Evolutionary conservation across 257 asterid species (phyloP).

Genomic region (Scutellaria baicalensis): DNA sequence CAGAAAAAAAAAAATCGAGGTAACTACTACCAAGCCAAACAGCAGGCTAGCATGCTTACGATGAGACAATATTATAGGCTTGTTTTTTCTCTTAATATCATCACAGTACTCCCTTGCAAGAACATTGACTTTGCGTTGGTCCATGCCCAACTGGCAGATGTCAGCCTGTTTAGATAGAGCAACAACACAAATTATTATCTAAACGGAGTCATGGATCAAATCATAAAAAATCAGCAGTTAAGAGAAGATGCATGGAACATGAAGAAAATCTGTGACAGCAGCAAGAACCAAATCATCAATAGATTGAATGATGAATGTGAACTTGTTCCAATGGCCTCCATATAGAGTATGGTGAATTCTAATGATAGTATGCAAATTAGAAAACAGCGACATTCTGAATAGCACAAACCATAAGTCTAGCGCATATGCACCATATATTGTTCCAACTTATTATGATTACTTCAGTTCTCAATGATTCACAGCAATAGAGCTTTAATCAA

Average conservation of each 20-base stretch:
- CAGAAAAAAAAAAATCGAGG: background rate
- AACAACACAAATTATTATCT: background rate
- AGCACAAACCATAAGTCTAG: no score
- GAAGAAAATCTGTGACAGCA: background rate
- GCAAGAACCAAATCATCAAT: background rate
- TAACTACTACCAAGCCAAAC: conserved; percentile 3
- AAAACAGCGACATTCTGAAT: no score
- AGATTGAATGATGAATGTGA: background rate
- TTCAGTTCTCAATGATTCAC: background rate
- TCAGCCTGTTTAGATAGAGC: conserved; percentile 52
- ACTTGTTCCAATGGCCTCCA: no score
- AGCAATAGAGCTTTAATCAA: background rate
- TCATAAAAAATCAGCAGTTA: background rate
- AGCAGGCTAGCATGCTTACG: conserved; percentile 31
- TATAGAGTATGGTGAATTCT: no score
- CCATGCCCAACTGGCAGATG: conserved; percentile 89
- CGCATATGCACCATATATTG: no score
- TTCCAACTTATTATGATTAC: background rate
- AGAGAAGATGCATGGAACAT: background rate
- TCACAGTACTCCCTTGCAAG: conserved; percentile 90
- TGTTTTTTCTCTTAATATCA: conserved; percentile 73
- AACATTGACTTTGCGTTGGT: conserved; percentile 81
- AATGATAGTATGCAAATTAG: no score
- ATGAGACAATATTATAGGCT: conserved; percentile 79
- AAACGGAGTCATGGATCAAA: background rate